Evolutionary conservation across 2,329 filamentous ascomycete genomes (phyloP), one percentile per base, ranked within the genome.

Genomic region (Fusarium camptoceras): DNA sequence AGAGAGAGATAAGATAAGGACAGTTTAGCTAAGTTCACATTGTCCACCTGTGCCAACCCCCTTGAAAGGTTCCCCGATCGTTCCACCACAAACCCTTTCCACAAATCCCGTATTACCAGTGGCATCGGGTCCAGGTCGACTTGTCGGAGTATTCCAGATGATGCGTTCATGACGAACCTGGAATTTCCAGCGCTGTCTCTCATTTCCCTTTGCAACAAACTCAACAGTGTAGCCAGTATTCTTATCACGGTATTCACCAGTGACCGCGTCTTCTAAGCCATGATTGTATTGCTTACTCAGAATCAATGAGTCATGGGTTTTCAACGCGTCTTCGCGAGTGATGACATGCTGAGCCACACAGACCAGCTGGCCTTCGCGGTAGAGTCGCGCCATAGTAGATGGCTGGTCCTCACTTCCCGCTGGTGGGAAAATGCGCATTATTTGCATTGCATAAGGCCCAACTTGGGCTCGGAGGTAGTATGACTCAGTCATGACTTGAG

Each of bases 1-100:
- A 25, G 2, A 0, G 0, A 1, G 0, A 7, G 24, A 16, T 24
- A 15, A 25, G 22, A 24, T 25, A 44, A 16, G 20, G 4, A 24
- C 15, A 16, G 5, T 1, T 25, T 30, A 57, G 12, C 55, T 53
- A 1, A 57, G 22, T 2, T 53, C 14, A n/a, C 46, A 58, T 10
- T 58, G 55, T 10, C 55, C 46, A 9, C 46, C 34, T 0, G 9
- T 42, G 0, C 55, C 55, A 14, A 6, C n/a, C 2, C 55, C 55
- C 7, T 20, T 6, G 1, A 2, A 53, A 3, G 55, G 12, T 28
- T 53, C 55, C 9, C 37, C 34, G 24, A 25, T 20, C 5, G 22
- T 16, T 2, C 46, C 55, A 9, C 55, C 47, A 22, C 20, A 8
- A 3, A 53, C 18, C 2, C 16, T 25, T 18, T 58, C 47, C 9